Conservation (phyloP, 805 yeast species). For the Candida succiphila region DNA sequence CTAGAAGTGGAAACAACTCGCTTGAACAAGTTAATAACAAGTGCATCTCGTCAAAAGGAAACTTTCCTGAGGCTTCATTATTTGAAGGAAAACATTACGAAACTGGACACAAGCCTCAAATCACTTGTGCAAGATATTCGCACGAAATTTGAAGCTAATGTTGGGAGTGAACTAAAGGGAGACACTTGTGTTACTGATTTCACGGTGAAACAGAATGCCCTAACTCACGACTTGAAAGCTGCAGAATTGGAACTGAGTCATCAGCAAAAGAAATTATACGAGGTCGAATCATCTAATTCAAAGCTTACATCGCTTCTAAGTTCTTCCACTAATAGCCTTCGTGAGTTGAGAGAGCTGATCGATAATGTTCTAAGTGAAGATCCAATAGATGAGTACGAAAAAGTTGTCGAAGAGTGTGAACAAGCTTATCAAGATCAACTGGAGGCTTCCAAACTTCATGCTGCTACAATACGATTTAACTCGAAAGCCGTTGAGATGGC, state of each 20-base stretch:
- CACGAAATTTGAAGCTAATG: no score
- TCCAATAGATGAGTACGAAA: slow-evolving; percentile 40
- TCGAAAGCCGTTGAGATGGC: slow-evolving; percentile 60
- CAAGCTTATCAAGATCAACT: slow-evolving; percentile 49
- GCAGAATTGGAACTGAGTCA: not conserved
- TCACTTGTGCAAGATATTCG: no score
- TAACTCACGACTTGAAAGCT: not conserved
- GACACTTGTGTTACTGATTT: not conserved
- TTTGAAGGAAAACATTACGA: no score
- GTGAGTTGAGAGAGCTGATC: slow-evolving; percentile 4
- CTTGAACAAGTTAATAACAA: no score
- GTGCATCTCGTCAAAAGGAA: no score
- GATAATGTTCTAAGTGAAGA: slow-evolving; percentile 24
- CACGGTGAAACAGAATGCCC: slow-evolving; percentile 1
- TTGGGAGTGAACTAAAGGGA: not conserved
- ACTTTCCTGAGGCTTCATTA: no score
- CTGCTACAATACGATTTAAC: slow-evolving; percentile 63
- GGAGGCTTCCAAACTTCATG: slow-evolving; percentile 57
- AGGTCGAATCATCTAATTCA: not conserved
- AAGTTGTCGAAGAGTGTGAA: slow-evolving; percentile 44
- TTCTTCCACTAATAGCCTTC: no score
- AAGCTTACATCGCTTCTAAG: no score
- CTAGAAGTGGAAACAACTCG: no score
- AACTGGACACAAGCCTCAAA: no score
- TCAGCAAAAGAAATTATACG: not conserved